Percentiles rank a stretch among this genome's conserved stretches.
phyloP scores from a whole-genome alignment of 139 green algal genomes.

The Chlamydomonas sp. region DNA sequence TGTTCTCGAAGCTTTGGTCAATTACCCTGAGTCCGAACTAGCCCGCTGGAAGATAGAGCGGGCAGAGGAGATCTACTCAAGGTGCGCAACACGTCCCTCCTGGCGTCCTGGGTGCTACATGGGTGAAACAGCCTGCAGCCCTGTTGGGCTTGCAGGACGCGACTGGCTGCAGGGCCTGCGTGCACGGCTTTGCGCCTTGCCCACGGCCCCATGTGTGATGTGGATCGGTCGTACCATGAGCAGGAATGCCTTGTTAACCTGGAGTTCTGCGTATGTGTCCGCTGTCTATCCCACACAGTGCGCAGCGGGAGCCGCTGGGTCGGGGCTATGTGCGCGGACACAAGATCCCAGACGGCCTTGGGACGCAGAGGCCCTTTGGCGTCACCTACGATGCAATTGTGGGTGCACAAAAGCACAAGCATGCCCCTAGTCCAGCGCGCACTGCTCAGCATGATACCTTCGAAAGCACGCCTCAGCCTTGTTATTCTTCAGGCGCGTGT shows the following conservation, averaged over 20 bases:
- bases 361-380: slow-evolving; percentile 63
- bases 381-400: slow-evolving; percentile 62
- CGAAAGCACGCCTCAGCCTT: no score
- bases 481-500: no score
- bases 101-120: neutral
- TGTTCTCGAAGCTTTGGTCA: slow-evolving; percentile 59
- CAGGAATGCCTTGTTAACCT: neutral
- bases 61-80: slow-evolving; percentile 70
- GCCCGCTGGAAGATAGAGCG: slow-evolving; percentile 70
- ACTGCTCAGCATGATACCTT: no score
- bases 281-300: slow-evolving; percentile 37
- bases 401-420: neutral
- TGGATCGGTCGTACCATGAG: neutral
- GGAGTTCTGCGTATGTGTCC: neutral
- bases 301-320: slow-evolving; percentile 72
- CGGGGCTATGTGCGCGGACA: slow-evolving; percentile 63
- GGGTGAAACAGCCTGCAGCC: no score
- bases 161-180: no score
- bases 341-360: slow-evolving; percentile 65
- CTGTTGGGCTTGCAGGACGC: neutral
- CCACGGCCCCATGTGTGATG: neutral
- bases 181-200: neutral
- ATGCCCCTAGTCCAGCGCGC: no score
- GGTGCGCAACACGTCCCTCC: slow-evolving; percentile 38
- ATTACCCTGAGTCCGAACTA: slow-evolving; percentile 65